Evolutionary conservation across 129 eudicot species (phyloP).

Genomic region (Saussurea involucrata): DNA sequence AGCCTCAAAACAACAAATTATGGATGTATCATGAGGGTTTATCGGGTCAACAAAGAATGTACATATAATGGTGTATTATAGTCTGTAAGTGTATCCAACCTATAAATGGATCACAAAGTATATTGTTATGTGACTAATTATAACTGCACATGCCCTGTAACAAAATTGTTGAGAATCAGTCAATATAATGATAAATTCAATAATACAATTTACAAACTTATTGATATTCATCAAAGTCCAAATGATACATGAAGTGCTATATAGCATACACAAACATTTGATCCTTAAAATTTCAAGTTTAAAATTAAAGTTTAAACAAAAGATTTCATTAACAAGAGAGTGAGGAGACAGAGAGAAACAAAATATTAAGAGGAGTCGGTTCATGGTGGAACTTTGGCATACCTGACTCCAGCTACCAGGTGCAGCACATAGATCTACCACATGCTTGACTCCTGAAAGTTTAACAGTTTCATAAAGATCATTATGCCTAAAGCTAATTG

Average conservation of each 20-base stretch:
- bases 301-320: neutral
- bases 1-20: neutral
- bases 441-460: constrained; percentile 79
- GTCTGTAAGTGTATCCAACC: neutral
- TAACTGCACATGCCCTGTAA: neutral
- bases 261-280: neutral
- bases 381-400: neutral
- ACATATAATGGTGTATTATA: neutral
- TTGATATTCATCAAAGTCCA: neutral
- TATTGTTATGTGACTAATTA: neutral
- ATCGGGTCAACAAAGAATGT: neutral
- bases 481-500: neutral
- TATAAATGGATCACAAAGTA: neutral
- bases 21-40: neutral
- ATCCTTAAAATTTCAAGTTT: too few species aligned
- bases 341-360: neutral
- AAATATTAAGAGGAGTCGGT: neutral
- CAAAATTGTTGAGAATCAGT: neutral
- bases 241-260: neutral
- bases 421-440: constrained; percentile 98
- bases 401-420: constrained; percentile 99
- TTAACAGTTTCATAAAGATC: neutral
- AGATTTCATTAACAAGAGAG: neutral
- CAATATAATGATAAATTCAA: neutral
- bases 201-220: neutral